Conservation (phyloP, 2,329 filamentous ascomycete genomes). For the Fusarium fujikuroi region DNA sequence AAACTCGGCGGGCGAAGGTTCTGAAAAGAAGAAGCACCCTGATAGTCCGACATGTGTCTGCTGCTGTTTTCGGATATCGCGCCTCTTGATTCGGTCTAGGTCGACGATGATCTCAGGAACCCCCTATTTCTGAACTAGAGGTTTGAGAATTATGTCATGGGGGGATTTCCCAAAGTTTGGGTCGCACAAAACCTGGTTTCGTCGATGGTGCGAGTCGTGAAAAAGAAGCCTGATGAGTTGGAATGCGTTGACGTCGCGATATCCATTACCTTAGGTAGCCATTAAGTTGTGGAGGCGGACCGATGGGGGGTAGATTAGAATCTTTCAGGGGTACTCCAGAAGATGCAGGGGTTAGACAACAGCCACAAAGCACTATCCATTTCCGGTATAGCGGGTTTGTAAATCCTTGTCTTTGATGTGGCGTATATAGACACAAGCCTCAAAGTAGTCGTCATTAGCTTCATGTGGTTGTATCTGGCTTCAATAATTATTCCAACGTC, state of each 20-base stretch:
- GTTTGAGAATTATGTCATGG: conserved; percentile 5
- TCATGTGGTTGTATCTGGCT: conserved; percentile 25
- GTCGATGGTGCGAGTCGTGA: conserved; percentile 25
- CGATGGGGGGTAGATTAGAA: conserved; percentile 9
- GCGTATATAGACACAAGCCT: conserved; percentile 15
- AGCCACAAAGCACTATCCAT: conserved; percentile 29
- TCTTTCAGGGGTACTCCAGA: conserved; percentile 36
- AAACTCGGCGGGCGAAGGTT: conserved; percentile 42
- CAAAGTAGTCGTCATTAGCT: conserved; percentile 29
- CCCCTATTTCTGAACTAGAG: background rate
- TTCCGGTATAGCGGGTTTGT: conserved; percentile 1
- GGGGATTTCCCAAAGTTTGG: conserved; percentile 1
- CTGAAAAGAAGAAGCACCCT: conserved; percentile 35
- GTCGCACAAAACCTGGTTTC: conserved; percentile 20
- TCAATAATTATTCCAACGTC: conserved; percentile 5
- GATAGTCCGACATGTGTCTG: conserved; percentile 38
- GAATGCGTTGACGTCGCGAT: conserved; percentile 39
- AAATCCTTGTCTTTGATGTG: conserved; percentile 2
- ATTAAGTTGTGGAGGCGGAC: conserved; percentile 25
- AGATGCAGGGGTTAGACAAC: conserved; percentile 31
- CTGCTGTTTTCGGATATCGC: conserved; percentile 31
- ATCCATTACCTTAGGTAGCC: conserved; percentile 11
- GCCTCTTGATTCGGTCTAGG: conserved; percentile 26
- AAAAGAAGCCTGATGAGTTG: conserved; percentile 12
- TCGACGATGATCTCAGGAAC: conserved; percentile 5